phyloP scores from a whole-genome alignment of 176 grass and related monocot genomes.

The Coix lacrymajobi region DNA sequence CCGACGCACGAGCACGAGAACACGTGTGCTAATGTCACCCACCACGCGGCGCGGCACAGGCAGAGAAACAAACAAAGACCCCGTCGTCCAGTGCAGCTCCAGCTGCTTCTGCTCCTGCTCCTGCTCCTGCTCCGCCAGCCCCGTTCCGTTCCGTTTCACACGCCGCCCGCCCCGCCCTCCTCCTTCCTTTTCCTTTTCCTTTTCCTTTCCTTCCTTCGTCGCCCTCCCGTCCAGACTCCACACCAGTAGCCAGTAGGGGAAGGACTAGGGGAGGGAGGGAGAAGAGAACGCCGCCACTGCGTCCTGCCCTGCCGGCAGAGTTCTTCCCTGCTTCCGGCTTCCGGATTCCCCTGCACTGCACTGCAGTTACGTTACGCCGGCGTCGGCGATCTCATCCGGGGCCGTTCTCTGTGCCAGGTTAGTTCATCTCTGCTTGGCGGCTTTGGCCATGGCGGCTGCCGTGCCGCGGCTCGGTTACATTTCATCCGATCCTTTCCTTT shows the following conservation, averaged over 20 bases:
- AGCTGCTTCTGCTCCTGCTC: too few species aligned
- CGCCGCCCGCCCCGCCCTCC: background rate
- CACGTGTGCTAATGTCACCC: constrained; percentile 24
- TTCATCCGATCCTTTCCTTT: background rate
- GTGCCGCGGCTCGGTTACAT: too few species aligned
- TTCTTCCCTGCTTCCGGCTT: background rate
- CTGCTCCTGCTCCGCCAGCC: background rate
- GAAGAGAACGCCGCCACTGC: background rate
- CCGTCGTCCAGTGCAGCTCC: background rate
- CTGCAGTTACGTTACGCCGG: background rate
- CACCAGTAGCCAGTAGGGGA: background rate
- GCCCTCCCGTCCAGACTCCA: background rate
- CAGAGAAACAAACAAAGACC: too few species aligned
- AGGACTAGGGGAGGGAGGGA: background rate
- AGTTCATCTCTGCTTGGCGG: background rate
- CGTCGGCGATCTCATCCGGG: background rate
- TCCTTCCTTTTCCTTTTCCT: background rate
- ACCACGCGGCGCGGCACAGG: constrained; percentile 31
- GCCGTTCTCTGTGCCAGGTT: background rate
- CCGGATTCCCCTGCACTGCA: background rate
- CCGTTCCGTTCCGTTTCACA: background rate
- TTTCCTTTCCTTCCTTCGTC: too few species aligned
- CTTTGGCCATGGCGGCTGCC: background rate
- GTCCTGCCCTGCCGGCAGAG: too few species aligned
- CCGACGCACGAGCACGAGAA: background rate